phyloP scores from a whole-genome alignment of 176 grass and related monocot genomes.

The Phragmites australis region DNA sequence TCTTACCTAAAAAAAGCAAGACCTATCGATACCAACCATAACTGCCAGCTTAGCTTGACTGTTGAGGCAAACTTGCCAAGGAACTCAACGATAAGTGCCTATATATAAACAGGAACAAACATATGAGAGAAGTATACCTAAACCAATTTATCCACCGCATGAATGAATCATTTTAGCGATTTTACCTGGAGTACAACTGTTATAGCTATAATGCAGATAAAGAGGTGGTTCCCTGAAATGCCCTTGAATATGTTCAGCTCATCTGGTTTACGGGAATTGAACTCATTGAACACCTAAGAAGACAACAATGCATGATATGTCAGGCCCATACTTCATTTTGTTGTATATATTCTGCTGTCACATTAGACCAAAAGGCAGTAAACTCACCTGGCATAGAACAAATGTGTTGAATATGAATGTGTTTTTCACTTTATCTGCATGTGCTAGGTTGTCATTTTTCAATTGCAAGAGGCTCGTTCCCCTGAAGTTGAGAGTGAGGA shows the following conservation, averaged over 20 bases:
- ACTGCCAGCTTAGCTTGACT: constrained; percentile 75
- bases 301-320: constrained; percentile 7
- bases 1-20: constrained; percentile 60
- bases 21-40: constrained; percentile 78
- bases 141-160: background rate
- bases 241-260: constrained; percentile 86
- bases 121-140: constrained; percentile 9
- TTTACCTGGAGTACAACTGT: constrained; percentile 82
- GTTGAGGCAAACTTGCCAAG: constrained; percentile 86
- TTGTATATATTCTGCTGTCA: background rate
- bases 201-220: constrained; percentile 63
- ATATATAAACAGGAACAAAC: constrained; percentile 8
- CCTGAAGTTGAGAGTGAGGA: constrained; percentile 79
- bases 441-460: constrained; percentile 53
- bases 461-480: constrained; percentile 70
- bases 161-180: background rate
- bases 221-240: constrained; percentile 64
- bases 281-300: constrained; percentile 82
- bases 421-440: constrained; percentile 85
- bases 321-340: background rate
- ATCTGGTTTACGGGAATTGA: constrained; percentile 86
- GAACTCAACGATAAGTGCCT: constrained; percentile 91
- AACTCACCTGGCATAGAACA: constrained; percentile 89
- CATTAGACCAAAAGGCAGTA: background rate
- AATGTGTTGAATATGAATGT: constrained; percentile 98